These are phyloP conservation scores for Alternaria gansuensis DNA, from an alignment of 2,329 filamentous ascomycete species.

Conservation along the genomic window DNA sequence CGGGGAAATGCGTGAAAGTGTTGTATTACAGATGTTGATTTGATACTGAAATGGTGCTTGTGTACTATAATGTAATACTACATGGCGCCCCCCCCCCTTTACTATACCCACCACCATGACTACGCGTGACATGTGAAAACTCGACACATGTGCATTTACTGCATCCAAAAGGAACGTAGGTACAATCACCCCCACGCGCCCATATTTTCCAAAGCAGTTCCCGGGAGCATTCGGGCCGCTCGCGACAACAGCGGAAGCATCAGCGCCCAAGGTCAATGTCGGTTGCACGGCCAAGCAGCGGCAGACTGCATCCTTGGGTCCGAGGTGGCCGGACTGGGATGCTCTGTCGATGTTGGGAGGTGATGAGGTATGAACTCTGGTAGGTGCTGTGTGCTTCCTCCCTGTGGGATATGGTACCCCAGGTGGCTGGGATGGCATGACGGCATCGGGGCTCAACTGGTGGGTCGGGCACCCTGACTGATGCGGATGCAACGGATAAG, in stretches of 20 bases:
- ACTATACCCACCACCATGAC: background rate
- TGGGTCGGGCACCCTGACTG: conserved; percentile 2
- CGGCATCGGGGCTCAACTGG: background rate
- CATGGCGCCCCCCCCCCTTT: background rate
- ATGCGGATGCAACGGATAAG: conserved; percentile 8
- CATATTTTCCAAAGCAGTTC: conserved; percentile 5
- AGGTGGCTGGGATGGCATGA: background rate
- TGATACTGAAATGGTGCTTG: background rate
- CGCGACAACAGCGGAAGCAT: conserved; percentile 13
- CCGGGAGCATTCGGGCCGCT: conserved; percentile 14
- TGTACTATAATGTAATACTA: background rate
- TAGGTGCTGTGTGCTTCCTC: background rate
- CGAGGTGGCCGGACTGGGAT: conserved; percentile 58
- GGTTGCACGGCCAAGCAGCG: conserved; percentile 8
- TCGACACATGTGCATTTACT: background rate
- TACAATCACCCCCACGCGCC: conserved; percentile 3
- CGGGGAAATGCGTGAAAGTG: conserved; percentile 3
- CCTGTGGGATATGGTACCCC: conserved; percentile 4
- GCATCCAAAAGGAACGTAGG: conserved; percentile 3
- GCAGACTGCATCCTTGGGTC: conserved; percentile 58
- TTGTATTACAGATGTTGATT: background rate
- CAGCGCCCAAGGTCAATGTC: conserved; percentile 13
- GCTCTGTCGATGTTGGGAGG: conserved; percentile 53
- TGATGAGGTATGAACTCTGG: conserved; percentile 1
- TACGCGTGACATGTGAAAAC: background rate